A percentile compares a stretch with the other conserved stretches of the same genome.
Conservation (phyloP, 2,329 filamentous ascomycete species). For the Cladosporium sphaerospermum region DNA sequence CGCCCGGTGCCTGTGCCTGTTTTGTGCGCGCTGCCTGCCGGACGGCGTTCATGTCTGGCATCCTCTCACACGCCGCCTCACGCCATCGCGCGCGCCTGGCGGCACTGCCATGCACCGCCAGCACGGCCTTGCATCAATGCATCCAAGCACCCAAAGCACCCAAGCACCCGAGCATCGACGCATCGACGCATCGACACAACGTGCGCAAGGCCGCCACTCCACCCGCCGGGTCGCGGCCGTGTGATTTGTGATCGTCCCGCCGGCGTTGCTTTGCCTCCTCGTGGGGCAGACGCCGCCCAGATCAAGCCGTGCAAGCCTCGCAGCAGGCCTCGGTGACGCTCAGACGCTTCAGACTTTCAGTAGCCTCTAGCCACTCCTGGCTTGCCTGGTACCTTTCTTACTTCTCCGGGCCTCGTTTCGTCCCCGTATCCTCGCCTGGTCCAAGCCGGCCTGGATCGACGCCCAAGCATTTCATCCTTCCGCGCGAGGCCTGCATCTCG, state of each 20-base stretch:
- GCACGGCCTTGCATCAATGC: too few relatives aligned
- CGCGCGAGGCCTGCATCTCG: not conserved
- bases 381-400: not conserved
- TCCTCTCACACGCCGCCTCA: not conserved
- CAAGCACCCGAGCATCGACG: too few relatives aligned
- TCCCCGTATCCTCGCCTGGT: not conserved
- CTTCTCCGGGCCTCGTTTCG: too few relatives aligned
- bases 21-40: not conserved
- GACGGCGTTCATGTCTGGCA: too few relatives aligned
- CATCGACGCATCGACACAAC: too few relatives aligned
- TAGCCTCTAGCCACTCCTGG: not conserved
- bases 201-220: too few relatives aligned
- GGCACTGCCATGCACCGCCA: too few relatives aligned
- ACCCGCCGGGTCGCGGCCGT: too few relatives aligned
- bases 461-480: constrained; percentile 2
- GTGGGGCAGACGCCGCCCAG: not conserved
- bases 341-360: not conserved
- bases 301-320: not conserved
- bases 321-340: not conserved
- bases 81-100: not conserved
- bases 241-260: not conserved
- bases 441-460: constrained; percentile 2
- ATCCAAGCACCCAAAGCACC: too few relatives aligned
- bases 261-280: not conserved
- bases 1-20: not conserved